Base-by-base conservation (phyloP, 108 stramenopile species). In the Cyclotella sp. region DNA sequence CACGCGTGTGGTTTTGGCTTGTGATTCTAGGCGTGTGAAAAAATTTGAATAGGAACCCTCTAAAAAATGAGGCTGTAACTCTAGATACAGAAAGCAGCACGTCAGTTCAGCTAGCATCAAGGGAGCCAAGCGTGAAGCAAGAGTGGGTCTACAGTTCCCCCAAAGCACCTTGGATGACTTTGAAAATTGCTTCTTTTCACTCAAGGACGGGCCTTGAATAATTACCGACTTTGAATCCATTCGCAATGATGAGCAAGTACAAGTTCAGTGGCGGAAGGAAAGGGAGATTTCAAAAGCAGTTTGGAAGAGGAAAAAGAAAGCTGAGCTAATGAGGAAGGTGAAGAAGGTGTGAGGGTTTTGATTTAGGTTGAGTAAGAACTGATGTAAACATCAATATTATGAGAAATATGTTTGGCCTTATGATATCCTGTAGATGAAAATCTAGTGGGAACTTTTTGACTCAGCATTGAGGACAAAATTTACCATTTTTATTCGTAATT, bases 261-360 rank as follows among this genome's bases (percentile, higher is more conserved):
- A 85, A 61, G 76, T 76, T 24, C 54, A 69, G 46, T 95, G 94
- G 94, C 75, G 83, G 18, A 73, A 83, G 29, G 86, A 95, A 69
- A 75, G 94, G 27, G 68, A 87, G 22, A 63, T 70, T 34, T 70
- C 92, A 39, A 95, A 91, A 14, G 63, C 79, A 24, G 94, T 92
- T 75, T 95, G 94, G 94, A 92, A 91, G 67, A 78, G 94, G 49
- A 95, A 95, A 70, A 86, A 82, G 18, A 95, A 92, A 73, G 64
- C 75, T 61, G 91, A 91, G 4, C 26, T 81, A 41, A 86, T 89
- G 0, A 76, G 85, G 60, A 88, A 83, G 63, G 78, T 85, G 21
- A 91, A 91, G 47, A 70, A 65, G 66, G 53, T 72, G 42, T 63
- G 78, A 34, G 69, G 71, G 63, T 71, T 63, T 52, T 68, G 51